Evolutionary conservation across 306 rosid genomes (phyloP).

Genomic region (Lathyrus aphaca): DNA sequence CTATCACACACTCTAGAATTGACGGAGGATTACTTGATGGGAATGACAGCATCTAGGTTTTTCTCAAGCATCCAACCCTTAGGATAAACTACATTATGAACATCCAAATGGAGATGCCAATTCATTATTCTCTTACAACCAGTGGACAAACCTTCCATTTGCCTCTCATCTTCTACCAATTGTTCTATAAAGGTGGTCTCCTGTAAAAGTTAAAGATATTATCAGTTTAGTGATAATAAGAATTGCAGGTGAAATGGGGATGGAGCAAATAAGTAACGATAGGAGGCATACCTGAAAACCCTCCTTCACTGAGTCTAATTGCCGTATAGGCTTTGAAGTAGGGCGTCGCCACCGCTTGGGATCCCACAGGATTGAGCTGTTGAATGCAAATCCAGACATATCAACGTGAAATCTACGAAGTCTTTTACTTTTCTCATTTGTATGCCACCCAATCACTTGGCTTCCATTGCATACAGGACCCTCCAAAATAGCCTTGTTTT

Average conservation of each 20-base stretch:
- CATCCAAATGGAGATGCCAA: constrained; percentile 95
- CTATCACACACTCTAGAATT: constrained; percentile 56
- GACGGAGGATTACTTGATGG: constrained; percentile 53
- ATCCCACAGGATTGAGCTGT: constrained; percentile 97
- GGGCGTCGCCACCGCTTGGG: constrained; percentile 85
- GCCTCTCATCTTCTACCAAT: constrained; percentile 86
- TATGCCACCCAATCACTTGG: constrained; percentile 96
- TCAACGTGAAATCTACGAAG: constrained; percentile 97
- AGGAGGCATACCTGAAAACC: constrained; percentile 80
- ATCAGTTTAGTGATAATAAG: constrained; percentile 8
- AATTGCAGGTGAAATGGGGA: constrained; percentile 28
- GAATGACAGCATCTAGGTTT: constrained; percentile 71
- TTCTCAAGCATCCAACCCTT: constrained; percentile 82
- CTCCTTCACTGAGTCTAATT: constrained; percentile 89
- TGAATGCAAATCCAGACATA: constrained; percentile 99
- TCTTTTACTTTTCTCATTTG: constrained; percentile 88
- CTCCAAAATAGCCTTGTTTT: constrained; percentile 96
- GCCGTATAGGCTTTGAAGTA: constrained; percentile 68
- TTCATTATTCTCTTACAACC: constrained; percentile 80
- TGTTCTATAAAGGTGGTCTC: constrained; percentile 95
- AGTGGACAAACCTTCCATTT: constrained; percentile 78
- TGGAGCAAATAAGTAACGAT: constrained; percentile 22
- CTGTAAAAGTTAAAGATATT: constrained; percentile 48
- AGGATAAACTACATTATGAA: constrained; percentile 61
- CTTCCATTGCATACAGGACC: constrained; percentile 95